phyloP scores from a whole-genome alignment of 495 filamentous ascomycete genomes.

The Parathielavia appendiculata region DNA sequence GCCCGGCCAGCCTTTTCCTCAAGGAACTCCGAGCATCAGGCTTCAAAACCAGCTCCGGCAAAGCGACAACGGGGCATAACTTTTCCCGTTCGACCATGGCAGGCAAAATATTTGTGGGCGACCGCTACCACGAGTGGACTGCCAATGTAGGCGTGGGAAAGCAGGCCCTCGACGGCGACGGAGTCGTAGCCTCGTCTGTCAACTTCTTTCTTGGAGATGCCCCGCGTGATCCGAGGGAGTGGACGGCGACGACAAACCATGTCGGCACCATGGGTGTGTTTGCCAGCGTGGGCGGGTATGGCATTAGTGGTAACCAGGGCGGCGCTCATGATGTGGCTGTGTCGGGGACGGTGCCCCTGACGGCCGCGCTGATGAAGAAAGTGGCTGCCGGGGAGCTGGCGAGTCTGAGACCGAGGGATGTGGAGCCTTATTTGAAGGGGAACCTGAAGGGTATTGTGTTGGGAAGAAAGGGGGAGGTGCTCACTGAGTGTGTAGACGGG shows the following conservation, averaged over 20 bases:
- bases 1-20: conserved; percentile 34
- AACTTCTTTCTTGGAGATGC: conserved; percentile 56
- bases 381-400: conserved; percentile 33
- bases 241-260: conserved; percentile 42
- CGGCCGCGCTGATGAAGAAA: conserved; percentile 44
- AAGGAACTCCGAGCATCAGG: conserved; percentile 14
- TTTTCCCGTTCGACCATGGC: background rate
- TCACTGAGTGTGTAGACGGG: conserved; percentile 26
- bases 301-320: background rate
- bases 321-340: conserved; percentile 25
- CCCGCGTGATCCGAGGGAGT: conserved; percentile 35
- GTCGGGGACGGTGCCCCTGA: conserved; percentile 55
- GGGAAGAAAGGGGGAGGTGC: conserved; percentile 26
- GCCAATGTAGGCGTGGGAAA: conserved; percentile 54
- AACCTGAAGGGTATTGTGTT: conserved; percentile 41
- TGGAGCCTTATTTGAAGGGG: conserved; percentile 42
- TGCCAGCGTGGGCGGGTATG: conserved; percentile 20
- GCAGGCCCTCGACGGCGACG: conserved; percentile 44
- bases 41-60: conserved; percentile 3
- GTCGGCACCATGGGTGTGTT: conserved; percentile 56
- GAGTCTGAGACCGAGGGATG: conserved; percentile 38
- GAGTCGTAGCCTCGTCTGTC: conserved; percentile 44
- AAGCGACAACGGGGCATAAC: background rate
- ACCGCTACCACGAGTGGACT: conserved; percentile 53
- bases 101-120: conserved; percentile 24